Evolutionary conservation across 495 filamentous ascomycete genomes (phyloP), one percentile per base, ranked within the genome.

Genomic region (Penicillium ochrochloron): DNA sequence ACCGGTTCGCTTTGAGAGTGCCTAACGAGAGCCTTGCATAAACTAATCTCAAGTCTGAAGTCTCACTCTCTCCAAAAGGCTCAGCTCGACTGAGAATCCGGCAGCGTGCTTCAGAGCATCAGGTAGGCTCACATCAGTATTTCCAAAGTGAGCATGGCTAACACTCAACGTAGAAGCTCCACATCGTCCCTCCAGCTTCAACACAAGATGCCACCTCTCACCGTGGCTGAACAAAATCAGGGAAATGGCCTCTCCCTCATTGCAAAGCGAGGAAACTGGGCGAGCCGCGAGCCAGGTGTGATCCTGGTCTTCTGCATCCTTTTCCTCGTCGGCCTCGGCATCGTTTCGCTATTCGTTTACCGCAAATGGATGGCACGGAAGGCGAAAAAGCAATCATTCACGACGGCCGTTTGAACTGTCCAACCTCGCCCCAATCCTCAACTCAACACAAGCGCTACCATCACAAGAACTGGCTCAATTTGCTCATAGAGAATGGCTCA

Each of bases 231-330:
- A 44, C 69, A 72, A 31, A 63, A 65, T 42, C 61, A 67, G 12
- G 63, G 56, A 27, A 63, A 57, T 33, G 35, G 17, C 51, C 64
- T 60, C 51, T 53, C 64, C 39, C 52, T 39, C 0, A 34, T 83
- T 48, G 48, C 71, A 41, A 78, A 79, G 63, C 75, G 80, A 70
- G 61, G 72, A 31, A 84, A 84, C 71, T 86, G 80, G 79, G 84
- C 83, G 8, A 63, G 68, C 35, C 58, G 65, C n/a, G 80, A 86
- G 51, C 81, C 78, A 54, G 84, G 84, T 57, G 79, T 83, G 19
- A 70, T 86, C 9, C 70, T 86, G 31, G 84, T 86, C 8, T 86
- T 86, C 66, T 76, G 73, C 64, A 85, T 86, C 58, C 74, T 85
- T 21, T 83, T 83, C 44, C 62, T 82, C 44, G 76, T 86, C 23